Percentiles rank a stretch among this genome's conserved stretches.
Conservation (phyloP, 768 basidiomycete genomes). For the Austroboletus eburneus region DNA sequence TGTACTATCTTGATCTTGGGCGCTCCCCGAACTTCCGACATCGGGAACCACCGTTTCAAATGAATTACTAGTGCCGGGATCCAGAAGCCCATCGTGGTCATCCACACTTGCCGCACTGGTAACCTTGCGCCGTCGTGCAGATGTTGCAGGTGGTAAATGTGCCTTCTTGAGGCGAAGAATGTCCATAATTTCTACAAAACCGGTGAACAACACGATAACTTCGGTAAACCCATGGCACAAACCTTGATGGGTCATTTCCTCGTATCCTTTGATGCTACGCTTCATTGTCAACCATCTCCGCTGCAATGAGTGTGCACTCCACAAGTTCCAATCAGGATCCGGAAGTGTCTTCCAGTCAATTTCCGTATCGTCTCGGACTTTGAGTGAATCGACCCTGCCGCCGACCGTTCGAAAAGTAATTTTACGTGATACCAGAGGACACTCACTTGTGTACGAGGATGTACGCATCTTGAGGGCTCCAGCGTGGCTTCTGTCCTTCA, state of each 20-base stretch:
- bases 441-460: conserved; percentile 76
- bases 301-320: conserved; percentile 78
- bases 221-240: conserved; percentile 13
- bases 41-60: conserved; percentile 24
- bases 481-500: conserved; percentile 64
- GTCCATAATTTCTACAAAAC: conserved; percentile 67
- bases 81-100: conserved; percentile 35
- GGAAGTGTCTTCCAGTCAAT: conserved; percentile 79
- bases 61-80: conserved; percentile 10
- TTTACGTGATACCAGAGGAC: background rate
- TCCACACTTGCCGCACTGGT: conserved; percentile 47
- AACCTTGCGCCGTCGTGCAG: conserved; percentile 46
- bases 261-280: conserved; percentile 66
- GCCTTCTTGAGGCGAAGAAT: conserved; percentile 74
- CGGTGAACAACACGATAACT: conserved; percentile 6
- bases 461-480: conserved; percentile 72
- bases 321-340: conserved; percentile 76
- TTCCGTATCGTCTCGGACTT: conserved; percentile 76
- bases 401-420: background rate
- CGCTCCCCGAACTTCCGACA: conserved; percentile 9
- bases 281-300: conserved; percentile 82
- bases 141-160: conserved; percentile 41
- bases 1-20: conserved; percentile 11
- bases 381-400: conserved; percentile 64
- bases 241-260: conserved; percentile 82